Evolutionary conservation across 2,329 filamentous ascomycete species (phyloP).

Genomic region (Pyricularia sp.): DNA sequence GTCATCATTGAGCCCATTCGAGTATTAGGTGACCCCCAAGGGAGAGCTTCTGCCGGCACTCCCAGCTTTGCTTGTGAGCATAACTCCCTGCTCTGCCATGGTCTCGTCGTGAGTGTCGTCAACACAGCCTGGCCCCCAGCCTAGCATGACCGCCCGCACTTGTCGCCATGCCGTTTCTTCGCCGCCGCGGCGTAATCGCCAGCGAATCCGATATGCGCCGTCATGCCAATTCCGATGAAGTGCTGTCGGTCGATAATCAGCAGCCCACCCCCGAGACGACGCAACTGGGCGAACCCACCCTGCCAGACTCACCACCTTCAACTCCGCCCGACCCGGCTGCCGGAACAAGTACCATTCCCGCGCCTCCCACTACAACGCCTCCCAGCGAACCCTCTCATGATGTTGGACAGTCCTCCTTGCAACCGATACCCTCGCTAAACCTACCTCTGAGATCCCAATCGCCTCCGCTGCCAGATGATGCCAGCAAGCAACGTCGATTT

Average conservation of each 20-base stretch:
- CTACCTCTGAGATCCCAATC: slow-evolving; percentile 29
- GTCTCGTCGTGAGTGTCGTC: background rate
- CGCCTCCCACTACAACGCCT: slow-evolving; percentile 15
- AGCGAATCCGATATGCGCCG: slow-evolving; percentile 51
- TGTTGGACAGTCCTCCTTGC: slow-evolving; percentile 11
- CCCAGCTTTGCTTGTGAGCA: background rate
- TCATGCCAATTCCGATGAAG: slow-evolving; percentile 28
- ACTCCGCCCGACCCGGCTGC: slow-evolving; percentile 14
- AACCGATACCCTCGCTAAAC: slow-evolving; percentile 12
- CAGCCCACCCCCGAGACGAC: slow-evolving; percentile 4
- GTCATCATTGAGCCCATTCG: background rate
- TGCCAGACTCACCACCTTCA: slow-evolving; percentile 9
- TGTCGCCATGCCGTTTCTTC: slow-evolving; percentile 48
- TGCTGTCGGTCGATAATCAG: slow-evolving; percentile 16
- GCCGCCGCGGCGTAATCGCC: slow-evolving; percentile 50
- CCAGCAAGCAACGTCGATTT: slow-evolving; percentile 49
- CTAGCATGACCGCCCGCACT: slow-evolving; percentile 14
- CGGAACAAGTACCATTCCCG: slow-evolving; percentile 15
- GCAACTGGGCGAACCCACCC: slow-evolving; percentile 8
- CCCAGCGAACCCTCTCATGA: slow-evolving; percentile 6
- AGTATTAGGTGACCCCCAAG: background rate
- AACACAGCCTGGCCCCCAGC: background rate
- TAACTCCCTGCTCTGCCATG: slow-evolving; percentile 4
- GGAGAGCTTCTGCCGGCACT: background rate
- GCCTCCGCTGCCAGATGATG: slow-evolving; percentile 45